A percentile compares a stretch with the other conserved stretches of the same genome.
phyloP scores from a whole-genome alignment of 768 basidiomycete genomes.

The Auricularia cornea region DNA sequence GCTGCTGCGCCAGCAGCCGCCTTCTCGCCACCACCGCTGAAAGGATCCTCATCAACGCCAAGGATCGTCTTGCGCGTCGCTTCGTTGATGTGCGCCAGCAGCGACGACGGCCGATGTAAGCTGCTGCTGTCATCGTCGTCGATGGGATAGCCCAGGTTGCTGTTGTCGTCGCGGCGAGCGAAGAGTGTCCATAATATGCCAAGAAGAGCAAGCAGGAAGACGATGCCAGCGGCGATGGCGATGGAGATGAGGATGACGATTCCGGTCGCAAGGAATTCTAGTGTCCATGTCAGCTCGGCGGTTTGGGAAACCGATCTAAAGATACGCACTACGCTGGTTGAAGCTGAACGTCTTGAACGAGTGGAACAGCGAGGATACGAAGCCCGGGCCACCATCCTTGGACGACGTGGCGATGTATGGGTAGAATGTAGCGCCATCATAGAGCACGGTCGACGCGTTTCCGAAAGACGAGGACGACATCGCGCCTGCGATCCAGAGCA shows the following conservation, averaged over 20 bases:
- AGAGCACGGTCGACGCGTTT: constrained; percentile 76
- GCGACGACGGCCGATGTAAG: constrained; percentile 74
- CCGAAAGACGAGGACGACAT: constrained; percentile 63
- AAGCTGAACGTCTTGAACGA: constrained; percentile 76
- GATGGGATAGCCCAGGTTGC: constrained; percentile 47
- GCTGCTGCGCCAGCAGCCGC: constrained; percentile 24
- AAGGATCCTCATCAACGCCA: constrained; percentile 37
- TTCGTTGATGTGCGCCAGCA: constrained; percentile 86
- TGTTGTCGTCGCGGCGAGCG: constrained; percentile 61
- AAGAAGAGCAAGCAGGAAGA: constrained; percentile 76
- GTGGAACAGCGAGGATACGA: constrained; percentile 71
- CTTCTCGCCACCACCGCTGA: constrained; percentile 30
- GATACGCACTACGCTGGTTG: constrained; percentile 51
- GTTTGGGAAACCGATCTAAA: constrained; percentile 3
- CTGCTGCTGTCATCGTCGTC: constrained; percentile 66
- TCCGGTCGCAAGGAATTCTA: constrained; percentile 84
- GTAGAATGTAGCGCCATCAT: constrained; percentile 71
- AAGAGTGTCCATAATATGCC: constrained; percentile 88
- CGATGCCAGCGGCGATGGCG: constrained; percentile 89
- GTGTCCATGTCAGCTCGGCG: constrained; percentile 5
- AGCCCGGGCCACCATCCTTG: constrained; percentile 56
- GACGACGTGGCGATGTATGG: constrained; percentile 74
- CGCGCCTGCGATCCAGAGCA: constrained; percentile 82
- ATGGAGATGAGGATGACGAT: constrained; percentile 96
- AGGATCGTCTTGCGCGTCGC: constrained; percentile 80